These are phyloP conservation scores for Gossypium mustelinum DNA, from an alignment of 345 rosid species.

Conservation along the genomic window DNA sequence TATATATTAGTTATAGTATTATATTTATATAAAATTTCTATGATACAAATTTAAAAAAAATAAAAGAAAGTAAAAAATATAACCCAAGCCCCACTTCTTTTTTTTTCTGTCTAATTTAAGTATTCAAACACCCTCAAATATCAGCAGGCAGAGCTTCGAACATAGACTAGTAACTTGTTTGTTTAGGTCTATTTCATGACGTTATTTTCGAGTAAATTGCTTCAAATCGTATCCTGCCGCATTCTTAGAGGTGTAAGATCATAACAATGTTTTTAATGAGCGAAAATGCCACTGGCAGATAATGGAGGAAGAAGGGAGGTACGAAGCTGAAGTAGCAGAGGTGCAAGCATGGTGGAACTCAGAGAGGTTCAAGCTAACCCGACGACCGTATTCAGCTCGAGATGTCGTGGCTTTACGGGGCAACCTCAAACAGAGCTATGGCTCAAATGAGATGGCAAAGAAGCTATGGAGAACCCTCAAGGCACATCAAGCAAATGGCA, in stretches of 20 bases:
- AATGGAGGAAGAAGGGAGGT: slow-evolving; percentile 86
- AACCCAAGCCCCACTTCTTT: no score
- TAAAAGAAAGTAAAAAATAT: no score
- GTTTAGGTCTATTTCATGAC: no score
- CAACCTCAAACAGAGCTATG: slow-evolving; percentile 67
- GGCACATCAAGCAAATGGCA: slow-evolving; percentile 78
- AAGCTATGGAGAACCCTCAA: slow-evolving; percentile 89
- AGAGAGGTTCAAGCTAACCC: slow-evolving; percentile 89
- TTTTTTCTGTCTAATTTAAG: no score
- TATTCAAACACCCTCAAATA: no score
- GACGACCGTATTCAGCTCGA: slow-evolving; percentile 74
- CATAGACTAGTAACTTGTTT: no score
- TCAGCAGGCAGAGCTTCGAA: no score
- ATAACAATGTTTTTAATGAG: not conserved
- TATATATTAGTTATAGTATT: no score
- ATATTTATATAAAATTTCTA: no score
- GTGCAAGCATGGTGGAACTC: slow-evolving; percentile 95
- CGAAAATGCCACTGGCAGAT: slow-evolving; percentile 33
- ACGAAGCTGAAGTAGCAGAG: slow-evolving; percentile 82
- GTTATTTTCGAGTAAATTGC: no score
- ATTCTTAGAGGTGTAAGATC: not conserved
- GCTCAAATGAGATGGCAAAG: slow-evolving; percentile 80
- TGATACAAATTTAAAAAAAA: no score
- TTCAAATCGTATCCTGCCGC: no score
- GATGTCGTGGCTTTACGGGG: slow-evolving; percentile 88